Evolutionary conservation across 2,329 filamentous ascomycete genomes (phyloP), one percentile per base, ranked within the genome.

Genomic region (Fusarium cyanostomum): DNA sequence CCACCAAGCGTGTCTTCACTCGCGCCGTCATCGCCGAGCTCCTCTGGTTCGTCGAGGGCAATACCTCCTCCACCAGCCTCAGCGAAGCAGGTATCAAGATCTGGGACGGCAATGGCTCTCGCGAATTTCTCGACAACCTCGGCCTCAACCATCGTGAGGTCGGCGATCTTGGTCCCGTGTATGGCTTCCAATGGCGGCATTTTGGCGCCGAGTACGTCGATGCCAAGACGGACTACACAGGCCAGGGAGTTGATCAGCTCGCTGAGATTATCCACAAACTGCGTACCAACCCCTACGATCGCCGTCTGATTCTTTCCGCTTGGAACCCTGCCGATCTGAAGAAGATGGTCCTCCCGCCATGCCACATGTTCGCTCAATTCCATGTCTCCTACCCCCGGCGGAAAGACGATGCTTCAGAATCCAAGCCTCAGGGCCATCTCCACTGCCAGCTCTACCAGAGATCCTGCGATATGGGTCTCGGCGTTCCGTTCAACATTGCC

Each of bases 121-220:
- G 95, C 70, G 90, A 89, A 72, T 98, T 91, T 76, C 90, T 99
- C 33, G 94, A 99, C 80, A 89, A 83, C 62, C 85, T 95, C 1
- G 94, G 94, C 0, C 85, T 98, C 7, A 82, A 83, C 0, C 88
- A 97, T 74, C 92, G 94, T 58, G 92, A 87, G 49, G 91, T 89
- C 16, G 95, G 95, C 65, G 95, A 99, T 73, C 83, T 99, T 0
- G 95, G 95, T 1, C 95, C 95, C 27, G 94, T 98, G 0, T 99
- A 99, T 75, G 95, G 95, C 2, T 99, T 99, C 80, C 95, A 99
- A 79, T 99, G 95, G 95, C 91, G 95, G 4, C 94, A 98, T 78
- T 99, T 99, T 72, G 95, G 95, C 46, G 95, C 95, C 5, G 88
- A 92, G 61, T 99, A 99, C 75, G 81, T 89, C 15, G 90, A 94